Percentiles rank a stretch among this genome's conserved stretches.
Evolutionary conservation across 495 filamentous ascomycete species (phyloP).

Genomic region (Talaromyces proteolyticus): DNA sequence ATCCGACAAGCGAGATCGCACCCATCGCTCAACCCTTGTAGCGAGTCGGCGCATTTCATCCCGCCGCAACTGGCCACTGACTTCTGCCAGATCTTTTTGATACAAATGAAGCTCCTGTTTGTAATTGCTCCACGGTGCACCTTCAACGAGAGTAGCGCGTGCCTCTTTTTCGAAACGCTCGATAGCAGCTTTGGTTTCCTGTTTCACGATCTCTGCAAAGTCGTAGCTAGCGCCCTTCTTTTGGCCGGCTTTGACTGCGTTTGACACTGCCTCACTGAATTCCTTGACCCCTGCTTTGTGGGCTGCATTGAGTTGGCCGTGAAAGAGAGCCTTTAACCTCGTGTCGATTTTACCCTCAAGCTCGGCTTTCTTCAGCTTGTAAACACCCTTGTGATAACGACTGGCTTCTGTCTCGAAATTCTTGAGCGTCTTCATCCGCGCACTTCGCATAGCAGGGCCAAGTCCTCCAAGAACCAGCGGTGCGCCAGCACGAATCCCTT

Average conservation of each 20-base stretch:
- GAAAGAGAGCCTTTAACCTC: constrained; percentile 80
- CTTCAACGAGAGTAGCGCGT: constrained; percentile 63
- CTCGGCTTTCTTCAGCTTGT: constrained; percentile 74
- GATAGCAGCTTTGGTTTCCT: constrained; percentile 70
- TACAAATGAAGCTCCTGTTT: constrained; percentile 55
- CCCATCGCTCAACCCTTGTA: constrained; percentile 85
- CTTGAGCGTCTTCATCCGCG: constrained; percentile 69
- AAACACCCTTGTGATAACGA: constrained; percentile 94
- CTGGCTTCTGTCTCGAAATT: constrained; percentile 86
- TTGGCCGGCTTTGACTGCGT: constrained; percentile 81
- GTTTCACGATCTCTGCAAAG: constrained; percentile 87
- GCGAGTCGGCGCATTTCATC: constrained; percentile 96
- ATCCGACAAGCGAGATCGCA: constrained; percentile 78
- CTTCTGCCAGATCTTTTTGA: constrained; percentile 80
- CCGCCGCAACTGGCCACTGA: constrained; percentile 72
- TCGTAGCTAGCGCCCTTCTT: constrained; percentile 87
- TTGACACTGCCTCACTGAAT: constrained; percentile 81
- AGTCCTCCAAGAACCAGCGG: constrained; percentile 68
- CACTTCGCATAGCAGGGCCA: constrained; percentile 64
- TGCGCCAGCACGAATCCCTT: constrained; percentile 63
- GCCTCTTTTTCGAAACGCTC: constrained; percentile 74
- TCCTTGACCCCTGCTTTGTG: constrained; percentile 84
- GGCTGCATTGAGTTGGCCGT: constrained; percentile 75
- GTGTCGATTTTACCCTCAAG: constrained; percentile 80
- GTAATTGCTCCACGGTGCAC: constrained; percentile 76